Conservation (phyloP, 768 basidiomycete genomes). For the Dentipellis fragilis region DNA sequence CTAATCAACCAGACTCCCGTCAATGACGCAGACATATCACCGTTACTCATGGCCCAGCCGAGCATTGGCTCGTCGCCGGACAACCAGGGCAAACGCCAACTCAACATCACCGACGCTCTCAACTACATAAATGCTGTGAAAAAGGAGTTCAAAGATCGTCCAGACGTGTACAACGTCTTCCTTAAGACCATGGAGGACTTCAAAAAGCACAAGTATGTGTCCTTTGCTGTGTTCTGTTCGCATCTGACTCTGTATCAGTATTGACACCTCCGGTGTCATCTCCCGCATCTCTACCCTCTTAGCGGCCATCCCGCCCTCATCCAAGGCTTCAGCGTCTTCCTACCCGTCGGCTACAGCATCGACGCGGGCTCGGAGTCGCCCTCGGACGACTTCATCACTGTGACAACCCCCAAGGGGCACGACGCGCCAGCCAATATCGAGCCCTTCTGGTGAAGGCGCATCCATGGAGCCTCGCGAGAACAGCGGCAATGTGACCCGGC, state of each 20-base stretch:
- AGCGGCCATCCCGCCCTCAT: conserved; percentile 84
- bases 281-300: conserved; percentile 90
- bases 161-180: conserved; percentile 54
- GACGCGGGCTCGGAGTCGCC: conserved; percentile 61
- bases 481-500: neutral
- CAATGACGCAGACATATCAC: too few species aligned
- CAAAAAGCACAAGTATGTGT: conserved; percentile 47
- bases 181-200: conserved; percentile 70
- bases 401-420: conserved; percentile 68
- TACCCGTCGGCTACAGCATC: conserved; percentile 90
- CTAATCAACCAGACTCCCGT: too few species aligned
- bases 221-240: neutral
- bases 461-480: conserved; percentile 1
- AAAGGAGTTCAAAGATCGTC: conserved; percentile 43
- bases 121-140: conserved; percentile 58
- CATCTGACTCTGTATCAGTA: conserved; percentile 37
- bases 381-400: conserved; percentile 57
- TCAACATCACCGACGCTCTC: conserved; percentile 54
- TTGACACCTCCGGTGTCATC: conserved; percentile 97
- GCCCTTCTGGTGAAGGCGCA: conserved; percentile 3
- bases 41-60: too few species aligned
- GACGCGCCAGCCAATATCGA: conserved; percentile 21
- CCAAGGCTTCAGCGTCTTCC: conserved; percentile 96
- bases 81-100: conserved; percentile 23
- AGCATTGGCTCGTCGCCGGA: neutral